A percentile compares a stretch with the other conserved stretches of the same genome.
phyloP scores from a whole-genome alignment of 73 alveolate species.

The Uronychia setigera region DNA sequence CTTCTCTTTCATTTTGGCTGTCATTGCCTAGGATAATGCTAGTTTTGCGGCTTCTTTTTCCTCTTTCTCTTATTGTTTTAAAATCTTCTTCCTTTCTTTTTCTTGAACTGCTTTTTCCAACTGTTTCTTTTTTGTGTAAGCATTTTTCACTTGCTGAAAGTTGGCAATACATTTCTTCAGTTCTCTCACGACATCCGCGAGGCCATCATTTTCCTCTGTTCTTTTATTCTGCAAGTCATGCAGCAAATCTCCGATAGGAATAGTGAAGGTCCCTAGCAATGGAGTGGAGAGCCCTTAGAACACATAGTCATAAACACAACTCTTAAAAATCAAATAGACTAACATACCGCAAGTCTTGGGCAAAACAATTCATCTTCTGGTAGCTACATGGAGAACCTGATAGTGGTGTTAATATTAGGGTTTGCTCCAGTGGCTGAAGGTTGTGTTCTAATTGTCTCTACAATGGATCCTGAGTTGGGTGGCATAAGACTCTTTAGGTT shows the following conservation, averaged over 20 bases:
- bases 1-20: no score
- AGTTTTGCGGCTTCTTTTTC: neutral
- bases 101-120: neutral
- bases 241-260: conserved; percentile 69
- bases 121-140: neutral
- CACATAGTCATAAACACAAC: conserved; percentile 60
- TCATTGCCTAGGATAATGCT: no score
- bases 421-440: conserved; percentile 96
- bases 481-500: conserved; percentile 77
- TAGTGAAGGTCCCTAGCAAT: conserved; percentile 84
- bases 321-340: neutral
- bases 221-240: neutral
- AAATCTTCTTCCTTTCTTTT: neutral
- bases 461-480: conserved; percentile 53
- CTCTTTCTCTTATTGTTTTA: neutral
- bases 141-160: neutral
- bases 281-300: conserved; percentile 85
- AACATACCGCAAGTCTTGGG: conserved; percentile 54
- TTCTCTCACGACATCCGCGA: conserved; percentile 38
- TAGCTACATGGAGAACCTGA: conserved; percentile 79
- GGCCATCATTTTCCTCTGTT: neutral
- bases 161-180: neutral
- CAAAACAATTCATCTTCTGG: conserved; percentile 87
- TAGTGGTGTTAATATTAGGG: conserved; percentile 93
- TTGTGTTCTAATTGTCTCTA: conserved; percentile 83